Evolutionary conservation across 306 rosid genomes (phyloP).

Genomic region (Trifolium fragiferum): DNA sequence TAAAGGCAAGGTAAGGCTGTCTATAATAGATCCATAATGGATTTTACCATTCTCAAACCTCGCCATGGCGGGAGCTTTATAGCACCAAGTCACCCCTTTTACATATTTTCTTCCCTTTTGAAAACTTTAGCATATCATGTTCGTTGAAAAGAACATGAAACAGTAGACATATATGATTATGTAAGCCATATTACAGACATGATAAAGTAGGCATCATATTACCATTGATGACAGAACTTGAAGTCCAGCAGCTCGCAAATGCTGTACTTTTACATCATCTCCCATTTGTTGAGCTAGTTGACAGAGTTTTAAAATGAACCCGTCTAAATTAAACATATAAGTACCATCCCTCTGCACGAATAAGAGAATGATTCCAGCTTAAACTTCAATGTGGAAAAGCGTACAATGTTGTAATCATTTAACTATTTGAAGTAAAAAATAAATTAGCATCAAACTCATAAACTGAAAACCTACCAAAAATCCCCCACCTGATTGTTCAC

Average conservation of each 20-base stretch:
- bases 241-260: conserved; percentile 61
- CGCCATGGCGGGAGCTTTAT: too few relatives aligned
- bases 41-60: neutral
- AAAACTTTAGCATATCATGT: too few relatives aligned
- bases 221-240: conserved; percentile 74
- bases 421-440: neutral
- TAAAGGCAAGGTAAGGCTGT: conserved; percentile 1
- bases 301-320: conserved; percentile 64
- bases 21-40: conserved; percentile 12
- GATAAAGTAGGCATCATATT: conserved; percentile 28
- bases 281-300: conserved; percentile 66
- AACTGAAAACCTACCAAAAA: conserved; percentile 41
- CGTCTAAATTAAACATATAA: conserved; percentile 76
- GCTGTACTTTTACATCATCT: conserved; percentile 49
- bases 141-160: conserved; percentile 11
- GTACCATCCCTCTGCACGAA: conserved; percentile 70
- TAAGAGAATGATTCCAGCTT: conserved; percentile 19
- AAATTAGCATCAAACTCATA: conserved; percentile 30
- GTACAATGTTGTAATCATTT: neutral
- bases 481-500: conserved; percentile 74
- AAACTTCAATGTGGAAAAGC: conserved; percentile 3
- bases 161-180: conserved; percentile 16
- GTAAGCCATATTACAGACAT: conserved; percentile 12
- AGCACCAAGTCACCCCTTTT: too few relatives aligned
- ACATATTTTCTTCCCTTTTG: too few relatives aligned